Percentiles rank a stretch among this genome's conserved stretches.
These are phyloP conservation scores for Vigna mungo DNA, from an alignment of 306 rosid genomes.

Conservation along the genomic window DNA sequence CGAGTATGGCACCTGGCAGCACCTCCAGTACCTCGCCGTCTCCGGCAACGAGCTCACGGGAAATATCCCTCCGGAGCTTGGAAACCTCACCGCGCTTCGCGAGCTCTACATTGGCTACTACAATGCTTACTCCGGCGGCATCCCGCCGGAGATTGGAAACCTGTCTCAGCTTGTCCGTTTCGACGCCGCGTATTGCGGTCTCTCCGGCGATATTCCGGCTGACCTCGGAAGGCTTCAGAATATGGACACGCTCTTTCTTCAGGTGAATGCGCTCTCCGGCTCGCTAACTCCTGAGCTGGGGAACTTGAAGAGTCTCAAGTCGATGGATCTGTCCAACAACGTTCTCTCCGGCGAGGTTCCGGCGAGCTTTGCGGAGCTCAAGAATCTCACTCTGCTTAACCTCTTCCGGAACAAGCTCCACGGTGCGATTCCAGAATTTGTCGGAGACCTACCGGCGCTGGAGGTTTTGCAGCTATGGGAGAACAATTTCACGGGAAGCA, in stretches of 20 bases:
- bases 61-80: conserved; percentile 71
- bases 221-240: conserved; percentile 74
- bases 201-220: conserved; percentile 82
- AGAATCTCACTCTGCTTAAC: conserved; percentile 80
- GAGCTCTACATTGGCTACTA: conserved; percentile 89
- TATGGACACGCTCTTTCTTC: conserved; percentile 82
- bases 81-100: conserved; percentile 62
- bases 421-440: conserved; percentile 88
- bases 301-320: conserved; percentile 63
- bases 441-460: conserved; percentile 75
- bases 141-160: conserved; percentile 85
- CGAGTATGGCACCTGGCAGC: conserved; percentile 66
- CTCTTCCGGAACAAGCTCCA: conserved; percentile 88
- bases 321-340: conserved; percentile 92
- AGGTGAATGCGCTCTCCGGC: conserved; percentile 87
- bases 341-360: conserved; percentile 80
- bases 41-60: conserved; percentile 85
- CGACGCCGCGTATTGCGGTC: conserved; percentile 85
- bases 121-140: conserved; percentile 71
- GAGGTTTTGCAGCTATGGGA: conserved; percentile 94
- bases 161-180: conserved; percentile 65
- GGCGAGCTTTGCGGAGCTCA: conserved; percentile 61
- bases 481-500: conserved; percentile 85
- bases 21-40: conserved; percentile 74
- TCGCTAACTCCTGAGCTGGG: conserved; percentile 76